Base-by-base conservation (phyloP, 441 rosid genomes). In the Francoa sonchifolia region DNA sequence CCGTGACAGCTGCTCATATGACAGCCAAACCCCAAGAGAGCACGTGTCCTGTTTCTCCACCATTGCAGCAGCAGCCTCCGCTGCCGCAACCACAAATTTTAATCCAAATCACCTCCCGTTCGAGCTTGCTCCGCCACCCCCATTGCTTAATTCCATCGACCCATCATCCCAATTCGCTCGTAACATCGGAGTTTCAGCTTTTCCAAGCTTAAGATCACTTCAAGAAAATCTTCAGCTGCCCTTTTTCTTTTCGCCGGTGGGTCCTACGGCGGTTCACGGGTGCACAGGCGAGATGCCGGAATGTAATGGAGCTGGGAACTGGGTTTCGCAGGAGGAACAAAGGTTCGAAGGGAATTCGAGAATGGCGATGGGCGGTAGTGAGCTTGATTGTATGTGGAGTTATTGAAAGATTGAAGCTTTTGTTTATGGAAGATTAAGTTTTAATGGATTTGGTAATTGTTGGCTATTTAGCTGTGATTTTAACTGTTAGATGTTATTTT, bases 31-130 rank as follows among this genome's bases (percentile, higher is more conserved):
- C 41, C 70, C 63, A 5, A 25, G 57, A 13, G 82, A 78, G 95
- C 97, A 88, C 95, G 95, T 88, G 95, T 81, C 97, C 97, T 88
- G 95, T 88, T 88, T 88, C 97, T 88, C 95, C 97, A 88, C 82
- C 63, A 69, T 71, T 42, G 68, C 72, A 1, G 49, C 61, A 3
- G 72, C 76, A 19, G 64, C 73, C 14, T 61, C 72, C 12, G 51
- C 69, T 2, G 70, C 68, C 5, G 63, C 46, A 43, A 28, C 19
- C 32, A 42, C 18, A 42, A 40, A 19, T 52, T 26, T 20, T 50
- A 46, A 6, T 31, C 48, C 42, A 25, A 33, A 39, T 47, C 61
- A 30, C 57, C 62, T 1, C 63, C 65, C 48, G 15, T 32, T 32
- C 15, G 35, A 9, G 42, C 41, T 27, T 0, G 22, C 52, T 0